Evolutionary conservation across 2,329 filamentous ascomycete genomes (phyloP).

Genomic region (Sporothrix sp.): DNA sequence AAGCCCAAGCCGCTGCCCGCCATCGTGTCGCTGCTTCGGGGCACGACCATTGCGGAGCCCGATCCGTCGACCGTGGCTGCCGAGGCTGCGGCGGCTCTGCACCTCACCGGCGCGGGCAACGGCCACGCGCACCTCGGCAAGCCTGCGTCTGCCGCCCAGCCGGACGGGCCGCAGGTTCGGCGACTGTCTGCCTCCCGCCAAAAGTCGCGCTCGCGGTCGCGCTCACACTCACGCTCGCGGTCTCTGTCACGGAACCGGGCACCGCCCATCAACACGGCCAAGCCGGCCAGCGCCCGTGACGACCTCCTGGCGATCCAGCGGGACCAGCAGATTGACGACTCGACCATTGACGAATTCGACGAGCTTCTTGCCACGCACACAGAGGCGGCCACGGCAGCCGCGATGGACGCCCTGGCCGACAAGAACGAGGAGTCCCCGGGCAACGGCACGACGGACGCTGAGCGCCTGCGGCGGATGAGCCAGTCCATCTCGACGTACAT

Average conservation of each 20-base stretch:
- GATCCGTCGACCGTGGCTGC: not conserved
- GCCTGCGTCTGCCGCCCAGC: not conserved
- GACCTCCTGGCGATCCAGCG: conserved; percentile 45
- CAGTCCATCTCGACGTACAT: conserved; percentile 43
- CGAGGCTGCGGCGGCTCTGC: not conserved
- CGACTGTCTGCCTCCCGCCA: conserved; percentile 13
- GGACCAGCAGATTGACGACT: conserved; percentile 47
- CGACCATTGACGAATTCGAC: conserved; percentile 49
- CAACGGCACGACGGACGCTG: conserved; percentile 22
- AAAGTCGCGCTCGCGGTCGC: conserved; percentile 18
- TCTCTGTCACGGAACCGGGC: conserved; percentile 37
- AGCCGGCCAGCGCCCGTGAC: conserved; percentile 44
- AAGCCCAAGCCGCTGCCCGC: not conserved
- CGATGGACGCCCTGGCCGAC: not conserved
- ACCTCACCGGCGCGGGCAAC: not conserved
- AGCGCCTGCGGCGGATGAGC: conserved; percentile 35
- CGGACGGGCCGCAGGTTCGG: conserved; percentile 13
- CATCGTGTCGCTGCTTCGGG: not conserved
- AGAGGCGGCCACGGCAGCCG: not conserved
- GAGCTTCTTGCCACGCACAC: conserved; percentile 30
- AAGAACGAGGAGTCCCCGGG: conserved; percentile 11
- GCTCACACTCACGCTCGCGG: conserved; percentile 24
- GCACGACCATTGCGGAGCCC: not conserved
- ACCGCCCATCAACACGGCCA: conserved; percentile 44
- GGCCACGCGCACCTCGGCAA: not conserved